These are phyloP conservation scores for Citrus trifoliata DNA, from an alignment of 345 rosid genomes.

Conservation along the genomic window DNA sequence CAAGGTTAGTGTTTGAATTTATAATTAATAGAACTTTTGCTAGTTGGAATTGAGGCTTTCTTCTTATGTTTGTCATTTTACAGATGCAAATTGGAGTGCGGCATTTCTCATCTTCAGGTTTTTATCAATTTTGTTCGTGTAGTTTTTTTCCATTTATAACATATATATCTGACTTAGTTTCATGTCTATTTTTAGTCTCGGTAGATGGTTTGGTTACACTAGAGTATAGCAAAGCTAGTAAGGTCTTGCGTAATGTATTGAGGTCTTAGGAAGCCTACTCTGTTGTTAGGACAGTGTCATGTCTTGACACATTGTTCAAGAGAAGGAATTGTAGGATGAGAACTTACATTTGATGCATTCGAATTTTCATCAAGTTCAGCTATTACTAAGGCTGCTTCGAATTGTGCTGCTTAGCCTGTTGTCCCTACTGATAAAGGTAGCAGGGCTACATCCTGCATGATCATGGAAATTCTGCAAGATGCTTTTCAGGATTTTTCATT, in stretches of 20 bases:
- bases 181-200: neutral
- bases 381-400: neutral
- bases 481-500: neutral
- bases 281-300: neutral
- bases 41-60: neutral
- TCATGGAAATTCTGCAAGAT: neutral
- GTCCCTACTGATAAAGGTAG: neutral
- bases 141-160: neutral
- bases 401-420: neutral
- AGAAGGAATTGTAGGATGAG: neutral
- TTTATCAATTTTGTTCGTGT: slow-evolving; percentile 13
- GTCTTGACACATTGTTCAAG: neutral
- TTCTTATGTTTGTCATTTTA: slow-evolving; percentile 29
- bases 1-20: slow-evolving; percentile 41
- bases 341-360: neutral
- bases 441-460: neutral
- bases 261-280: neutral
- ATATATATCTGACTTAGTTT: neutral
- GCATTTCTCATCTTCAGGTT: slow-evolving; percentile 80
- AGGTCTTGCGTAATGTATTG: neutral
- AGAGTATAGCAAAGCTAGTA: neutral
- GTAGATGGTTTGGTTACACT: neutral
- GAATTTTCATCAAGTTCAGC: neutral
- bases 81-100: slow-evolving; percentile 64
- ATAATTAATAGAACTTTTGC: neutral